Evolutionary conservation across 148 eudicot genomes (phyloP).

Genomic region (Silene conica): DNA sequence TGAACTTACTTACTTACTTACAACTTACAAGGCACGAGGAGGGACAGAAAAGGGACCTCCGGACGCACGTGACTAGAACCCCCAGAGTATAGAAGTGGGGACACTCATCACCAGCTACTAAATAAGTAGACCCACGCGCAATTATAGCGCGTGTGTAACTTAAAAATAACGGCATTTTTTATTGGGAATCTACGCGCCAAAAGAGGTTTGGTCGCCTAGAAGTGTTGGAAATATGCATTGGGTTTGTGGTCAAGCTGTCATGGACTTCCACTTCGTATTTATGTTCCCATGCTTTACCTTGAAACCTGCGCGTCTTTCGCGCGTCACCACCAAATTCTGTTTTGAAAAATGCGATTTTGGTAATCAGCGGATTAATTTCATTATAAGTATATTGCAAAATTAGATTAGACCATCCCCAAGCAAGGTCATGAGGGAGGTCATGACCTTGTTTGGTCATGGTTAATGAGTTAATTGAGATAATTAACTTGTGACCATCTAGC

Average conservation of each 20-base stretch:
- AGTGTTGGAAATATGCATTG: background rate
- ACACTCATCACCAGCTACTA: background rate
- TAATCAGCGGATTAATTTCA: no score
- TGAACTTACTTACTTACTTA: no score
- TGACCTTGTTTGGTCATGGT: no score
- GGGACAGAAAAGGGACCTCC: slow-evolving; percentile 30
- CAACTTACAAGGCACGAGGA: slow-evolving; percentile 21
- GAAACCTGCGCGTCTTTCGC: slow-evolving; percentile 2
- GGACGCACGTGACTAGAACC: slow-evolving; percentile 35
- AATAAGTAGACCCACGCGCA: slow-evolving; percentile 11
- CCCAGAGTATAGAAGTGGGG: slow-evolving; percentile 6
- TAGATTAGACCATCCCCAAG: no score
- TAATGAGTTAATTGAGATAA: no score
- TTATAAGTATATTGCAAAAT: no score
- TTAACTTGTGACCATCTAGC: no score
- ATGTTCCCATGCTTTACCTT: background rate
- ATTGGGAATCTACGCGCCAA: background rate
- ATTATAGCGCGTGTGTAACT: background rate
- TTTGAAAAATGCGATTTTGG: no score
- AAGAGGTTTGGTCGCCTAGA: background rate
- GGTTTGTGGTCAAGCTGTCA: background rate
- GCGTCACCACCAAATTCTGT: background rate
- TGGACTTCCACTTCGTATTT: background rate
- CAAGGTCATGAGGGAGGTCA: no score
- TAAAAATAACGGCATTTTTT: background rate